phyloP scores from a whole-genome alignment of 345 rosid genomes.

The Lepidium africanum region DNA sequence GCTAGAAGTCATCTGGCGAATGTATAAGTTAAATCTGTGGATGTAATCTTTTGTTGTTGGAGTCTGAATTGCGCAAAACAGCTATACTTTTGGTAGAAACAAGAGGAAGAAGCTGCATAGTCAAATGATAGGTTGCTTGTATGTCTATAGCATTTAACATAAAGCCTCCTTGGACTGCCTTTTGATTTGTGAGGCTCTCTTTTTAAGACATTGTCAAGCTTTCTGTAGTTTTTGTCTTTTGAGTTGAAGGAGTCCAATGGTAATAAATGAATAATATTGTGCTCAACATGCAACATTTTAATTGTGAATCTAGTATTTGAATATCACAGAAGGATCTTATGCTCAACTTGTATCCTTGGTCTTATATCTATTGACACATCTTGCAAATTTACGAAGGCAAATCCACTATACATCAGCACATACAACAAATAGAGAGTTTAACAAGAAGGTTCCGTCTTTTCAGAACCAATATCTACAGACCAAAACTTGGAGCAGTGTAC shows the following conservation, averaged over 20 bases:
- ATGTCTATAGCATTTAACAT: slow-evolving; percentile 22
- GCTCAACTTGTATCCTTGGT: not conserved
- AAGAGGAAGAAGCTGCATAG: slow-evolving; percentile 22
- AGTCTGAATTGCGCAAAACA: slow-evolving; percentile 6
- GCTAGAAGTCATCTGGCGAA: slow-evolving; percentile 13
- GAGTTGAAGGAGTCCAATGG: not conserved
- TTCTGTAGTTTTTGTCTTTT: not conserved
- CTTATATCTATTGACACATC: not conserved
- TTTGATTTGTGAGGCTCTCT: slow-evolving; percentile 20
- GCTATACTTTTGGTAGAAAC: slow-evolving; percentile 15
- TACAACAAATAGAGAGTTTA: not conserved
- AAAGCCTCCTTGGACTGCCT: slow-evolving; percentile 25
- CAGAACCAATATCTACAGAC: not conserved
- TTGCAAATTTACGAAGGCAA: not conserved
- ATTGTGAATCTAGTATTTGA: not conserved
- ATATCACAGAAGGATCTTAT: not conserved
- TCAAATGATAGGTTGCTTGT: slow-evolving; percentile 25
- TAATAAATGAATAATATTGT: slow-evolving; percentile 1
- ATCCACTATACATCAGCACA: not conserved
- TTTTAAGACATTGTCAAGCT: slow-evolving; percentile 8
- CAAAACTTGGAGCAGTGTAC: not conserved
- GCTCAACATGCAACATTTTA: not conserved
- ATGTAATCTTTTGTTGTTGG: slow-evolving; percentile 21
- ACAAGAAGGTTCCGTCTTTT: not conserved
- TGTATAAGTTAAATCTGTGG: slow-evolving; percentile 18